Evolutionary conservation across 345 rosid genomes (phyloP), one percentile per base, ranked within the genome.

Genomic region (Cardiospermum halicacabum): DNA sequence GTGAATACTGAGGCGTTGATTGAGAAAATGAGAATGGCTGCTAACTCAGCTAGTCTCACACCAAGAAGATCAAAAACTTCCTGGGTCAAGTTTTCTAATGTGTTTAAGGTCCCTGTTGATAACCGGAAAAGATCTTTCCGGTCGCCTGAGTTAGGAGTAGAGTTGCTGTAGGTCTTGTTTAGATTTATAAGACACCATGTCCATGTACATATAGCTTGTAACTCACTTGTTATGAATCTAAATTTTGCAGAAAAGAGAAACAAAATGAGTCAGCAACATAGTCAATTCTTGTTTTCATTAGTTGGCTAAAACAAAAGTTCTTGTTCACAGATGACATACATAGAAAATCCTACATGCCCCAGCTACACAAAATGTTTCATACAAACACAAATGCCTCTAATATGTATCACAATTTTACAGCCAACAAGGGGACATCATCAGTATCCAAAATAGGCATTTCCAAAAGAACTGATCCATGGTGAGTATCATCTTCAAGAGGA

Each of bases 1-100:
- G 92, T 59, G 24, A 82, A 84, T 37, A 83, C 86, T 0, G 87
- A 87, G 65, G 87, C 80, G 3, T 62, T 87, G 84, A 87, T 90
- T 43, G 90, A 85, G 81, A 84, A 77, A 56, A 81, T 87, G 72
- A 74, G 92, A 68, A 75, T 67, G 76, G 94, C 88, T 0, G 89
- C 96, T 7, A 62, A 53, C 64, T 71, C 88, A 0, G 60, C 78
- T 2, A 56, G 39, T 2, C 55, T 48, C 28, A 58, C 65, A 3
- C 83, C 76, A 0, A 60, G 64, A 34, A 54, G 50, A 71, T 40
- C 69, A 67, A 60, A 71, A 51, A 67, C 25, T 57, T n/a, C 31
- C 62, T 58, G 78, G 79, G 72, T 67, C 22, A 22, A 53, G 4
- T 24, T 75, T 28, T 58, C 51, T 11, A 69, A 42, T 26, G 70